These are phyloP conservation scores for Apiotrichum veenhuisii DNA, from an alignment of 1,284 basidiomycete genomes.

Conservation along the genomic window DNA sequence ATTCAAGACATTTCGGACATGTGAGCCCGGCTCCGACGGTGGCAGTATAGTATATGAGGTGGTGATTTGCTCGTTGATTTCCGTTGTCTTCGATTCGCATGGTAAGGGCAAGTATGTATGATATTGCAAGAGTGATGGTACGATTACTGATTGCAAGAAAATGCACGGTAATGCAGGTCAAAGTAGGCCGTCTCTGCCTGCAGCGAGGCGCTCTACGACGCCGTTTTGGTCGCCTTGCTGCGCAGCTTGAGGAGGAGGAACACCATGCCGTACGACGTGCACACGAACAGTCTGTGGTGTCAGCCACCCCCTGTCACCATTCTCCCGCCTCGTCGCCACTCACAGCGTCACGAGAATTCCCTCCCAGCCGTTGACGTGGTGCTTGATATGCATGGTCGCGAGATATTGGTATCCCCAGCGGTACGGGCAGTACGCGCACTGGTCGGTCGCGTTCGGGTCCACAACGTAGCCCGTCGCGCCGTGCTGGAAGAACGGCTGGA, in stretches of 20 bases:
- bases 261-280: slow-evolving; percentile 13
- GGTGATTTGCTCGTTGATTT: no score
- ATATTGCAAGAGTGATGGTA: no score
- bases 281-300: slow-evolving; percentile 12
- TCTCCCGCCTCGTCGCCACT: not conserved
- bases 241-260: slow-evolving; percentile 17
- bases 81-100: no score
- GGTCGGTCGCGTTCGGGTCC: slow-evolving; percentile 11
- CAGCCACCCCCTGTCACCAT: not conserved
- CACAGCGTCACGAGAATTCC: slow-evolving; percentile 18
- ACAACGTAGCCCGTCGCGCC: slow-evolving; percentile 5
- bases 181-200: no score
- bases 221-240: slow-evolving; percentile 35
- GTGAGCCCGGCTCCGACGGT: no score
- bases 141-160: no score
- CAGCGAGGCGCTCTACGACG: no score
- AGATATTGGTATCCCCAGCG: slow-evolving; percentile 22
- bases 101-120: no score
- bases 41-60: no score
- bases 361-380: slow-evolving; percentile 15
- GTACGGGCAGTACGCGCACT: slow-evolving; percentile 24
- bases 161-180: no score
- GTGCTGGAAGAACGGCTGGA: not conserved
- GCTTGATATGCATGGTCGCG: slow-evolving; percentile 18
- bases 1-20: no score